Percentiles rank a stretch among this genome's conserved stretches.
Conservation (phyloP, 106 monocot genomes). For the Allium sativum region DNA sequence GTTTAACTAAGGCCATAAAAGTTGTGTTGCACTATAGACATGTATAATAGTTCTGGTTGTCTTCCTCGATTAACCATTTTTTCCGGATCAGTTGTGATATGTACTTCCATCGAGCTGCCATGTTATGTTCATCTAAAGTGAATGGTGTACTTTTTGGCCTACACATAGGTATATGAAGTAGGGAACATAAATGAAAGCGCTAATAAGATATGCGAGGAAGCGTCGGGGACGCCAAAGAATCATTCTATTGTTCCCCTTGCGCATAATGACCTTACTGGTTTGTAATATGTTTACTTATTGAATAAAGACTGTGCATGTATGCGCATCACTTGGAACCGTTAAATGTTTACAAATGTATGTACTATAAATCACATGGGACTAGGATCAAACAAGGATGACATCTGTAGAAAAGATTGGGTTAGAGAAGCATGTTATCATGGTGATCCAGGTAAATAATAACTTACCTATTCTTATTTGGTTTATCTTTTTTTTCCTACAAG, state of each 20-base stretch:
- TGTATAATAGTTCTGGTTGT: no score
- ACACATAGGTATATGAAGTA: conserved; percentile 82
- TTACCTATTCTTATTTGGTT: no score
- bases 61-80: no score
- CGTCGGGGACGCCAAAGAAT: conserved; percentile 38
- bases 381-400: conserved; percentile 57
- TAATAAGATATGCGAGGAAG: conserved; percentile 60
- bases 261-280: conserved; percentile 91
- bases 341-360: no score
- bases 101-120: no score
- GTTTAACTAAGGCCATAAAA: no score
- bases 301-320: not conserved
- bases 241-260: conserved; percentile 62
- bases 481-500: no score
- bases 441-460: conserved; percentile 49
- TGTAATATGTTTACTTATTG: not conserved
- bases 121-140: no score
- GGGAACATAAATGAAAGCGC: conserved; percentile 71
- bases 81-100: no score
- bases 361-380: conserved; percentile 28
- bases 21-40: no score
- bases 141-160: no score
- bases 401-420: conserved; percentile 88
- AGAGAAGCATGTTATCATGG: conserved; percentile 79
- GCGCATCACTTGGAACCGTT: not conserved